phyloP scores from a whole-genome alignment of 352 stramenopile genomes.

The Pythium folliculosum region DNA sequence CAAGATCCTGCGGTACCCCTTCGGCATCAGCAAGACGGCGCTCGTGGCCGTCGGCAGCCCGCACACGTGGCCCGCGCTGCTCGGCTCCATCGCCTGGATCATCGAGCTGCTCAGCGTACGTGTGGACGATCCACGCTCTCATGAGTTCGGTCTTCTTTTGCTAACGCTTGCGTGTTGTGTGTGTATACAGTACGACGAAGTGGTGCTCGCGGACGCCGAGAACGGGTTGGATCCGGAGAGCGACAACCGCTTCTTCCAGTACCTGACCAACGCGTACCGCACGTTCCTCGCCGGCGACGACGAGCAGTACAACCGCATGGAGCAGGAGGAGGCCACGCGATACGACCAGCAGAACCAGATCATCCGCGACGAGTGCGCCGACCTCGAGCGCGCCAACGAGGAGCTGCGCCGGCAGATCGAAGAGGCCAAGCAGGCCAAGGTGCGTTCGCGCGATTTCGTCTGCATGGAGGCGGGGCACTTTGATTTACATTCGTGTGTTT shows the following conservation, averaged over 20 bases:
- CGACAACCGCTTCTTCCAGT: conserved; percentile 95
- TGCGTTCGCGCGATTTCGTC: conserved; percentile 15
- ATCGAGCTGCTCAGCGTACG: conserved; percentile 92
- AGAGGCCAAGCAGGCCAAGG: conserved; percentile 70
- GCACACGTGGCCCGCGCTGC: conserved; percentile 95
- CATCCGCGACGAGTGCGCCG: conserved; percentile 50
- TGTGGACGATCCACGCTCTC: no score
- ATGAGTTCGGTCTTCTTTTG: no score
- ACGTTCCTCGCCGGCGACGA: conserved; percentile 95
- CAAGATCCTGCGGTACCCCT: conserved; percentile 92
- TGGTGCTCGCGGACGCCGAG: conserved; percentile 56
- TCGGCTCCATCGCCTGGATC: conserved; percentile 97
- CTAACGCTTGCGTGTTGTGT: conserved; percentile 4
- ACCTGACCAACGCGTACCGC: conserved; percentile 90
- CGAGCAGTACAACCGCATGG: conserved; percentile 84
- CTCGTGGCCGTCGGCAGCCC: conserved; percentile 93
- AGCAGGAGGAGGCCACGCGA: conserved; percentile 71
- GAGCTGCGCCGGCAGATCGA: conserved; percentile 68
- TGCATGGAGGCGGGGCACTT: no score
- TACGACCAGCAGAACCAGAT: conserved; percentile 55
- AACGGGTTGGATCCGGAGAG: conserved; percentile 74
- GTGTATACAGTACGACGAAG: conserved; percentile 88
- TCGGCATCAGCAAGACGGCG: conserved; percentile 95
- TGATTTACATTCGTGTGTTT: neutral
- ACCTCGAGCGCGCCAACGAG: conserved; percentile 54